Conservation (phyloP, 2,329 filamentous ascomycete species). For the Trichophyton schoenleinii region DNA sequence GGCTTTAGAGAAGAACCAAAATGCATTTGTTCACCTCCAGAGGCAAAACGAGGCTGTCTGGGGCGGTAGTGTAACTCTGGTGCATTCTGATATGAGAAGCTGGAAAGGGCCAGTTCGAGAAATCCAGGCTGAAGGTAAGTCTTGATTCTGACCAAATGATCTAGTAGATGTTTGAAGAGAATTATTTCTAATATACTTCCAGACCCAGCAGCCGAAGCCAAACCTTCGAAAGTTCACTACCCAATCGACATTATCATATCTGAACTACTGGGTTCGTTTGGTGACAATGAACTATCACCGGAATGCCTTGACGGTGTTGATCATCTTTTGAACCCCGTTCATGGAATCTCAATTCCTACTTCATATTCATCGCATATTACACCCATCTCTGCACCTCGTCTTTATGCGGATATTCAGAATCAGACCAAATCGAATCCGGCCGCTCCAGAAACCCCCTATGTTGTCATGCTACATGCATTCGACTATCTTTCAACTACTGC, state of each 20-base stretch:
- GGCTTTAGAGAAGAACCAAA: slow-evolving; percentile 96
- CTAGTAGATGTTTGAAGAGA: neutral
- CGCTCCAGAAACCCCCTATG: slow-evolving; percentile 84
- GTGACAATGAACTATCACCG: slow-evolving; percentile 90
- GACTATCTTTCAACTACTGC: slow-evolving; percentile 65
- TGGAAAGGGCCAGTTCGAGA: slow-evolving; percentile 63
- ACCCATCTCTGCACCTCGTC: slow-evolving; percentile 77
- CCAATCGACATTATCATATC: slow-evolving; percentile 80
- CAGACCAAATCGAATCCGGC: slow-evolving; percentile 51
- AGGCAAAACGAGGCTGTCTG: slow-evolving; percentile 75
- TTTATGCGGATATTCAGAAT: slow-evolving; percentile 66
- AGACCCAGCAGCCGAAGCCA: slow-evolving; percentile 26
- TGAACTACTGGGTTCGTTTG: slow-evolving; percentile 84
- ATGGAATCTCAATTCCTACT: slow-evolving; percentile 85
- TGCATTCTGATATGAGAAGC: slow-evolving; percentile 93
- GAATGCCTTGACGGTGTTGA: slow-evolving; percentile 96
- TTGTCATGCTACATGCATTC: slow-evolving; percentile 80
- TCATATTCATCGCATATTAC: slow-evolving; percentile 89
- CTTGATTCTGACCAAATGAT: neutral
- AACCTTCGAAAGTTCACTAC: slow-evolving; percentile 17
- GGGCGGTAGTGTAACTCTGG: slow-evolving; percentile 66
- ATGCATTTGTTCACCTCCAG: slow-evolving; percentile 86
- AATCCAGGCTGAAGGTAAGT: neutral
- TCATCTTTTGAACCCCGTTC: slow-evolving; percentile 62
- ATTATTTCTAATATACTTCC: neutral